Percentiles rank a stretch among this genome's conserved stretches.
Conservation (phyloP, 352 stramenopile species). For the Globisporangium takayamanum region DNA sequence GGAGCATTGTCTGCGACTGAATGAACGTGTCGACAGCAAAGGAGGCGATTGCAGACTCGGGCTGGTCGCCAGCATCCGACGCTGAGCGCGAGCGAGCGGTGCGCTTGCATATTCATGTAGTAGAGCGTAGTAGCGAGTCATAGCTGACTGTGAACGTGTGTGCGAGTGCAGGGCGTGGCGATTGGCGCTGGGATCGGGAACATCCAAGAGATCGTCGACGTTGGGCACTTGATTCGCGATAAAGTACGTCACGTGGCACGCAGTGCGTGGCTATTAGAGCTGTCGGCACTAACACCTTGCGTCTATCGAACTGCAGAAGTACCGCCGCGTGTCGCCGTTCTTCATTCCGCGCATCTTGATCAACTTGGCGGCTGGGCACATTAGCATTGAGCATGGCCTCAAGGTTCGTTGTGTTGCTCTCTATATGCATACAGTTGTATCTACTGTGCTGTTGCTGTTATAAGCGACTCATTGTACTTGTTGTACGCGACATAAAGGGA, state of each 20-base stretch:
- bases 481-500: slow-evolving; percentile 37
- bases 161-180: slow-evolving; percentile 53
- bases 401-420: slow-evolving; percentile 34
- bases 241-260: slow-evolving; percentile 29
- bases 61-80: slow-evolving; percentile 55
- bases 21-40: slow-evolving; percentile 30
- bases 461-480: not conserved
- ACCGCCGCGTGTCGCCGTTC: slow-evolving; percentile 88
- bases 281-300: not conserved
- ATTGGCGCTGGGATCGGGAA: slow-evolving; percentile 85
- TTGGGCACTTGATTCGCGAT: slow-evolving; percentile 50
- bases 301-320: slow-evolving; percentile 41
- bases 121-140: not conserved
- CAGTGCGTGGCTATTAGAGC: not conserved
- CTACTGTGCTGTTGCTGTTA: not conserved
- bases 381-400: slow-evolving; percentile 88
- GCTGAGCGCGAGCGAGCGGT: slow-evolving; percentile 63
- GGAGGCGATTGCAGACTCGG: slow-evolving; percentile 76
- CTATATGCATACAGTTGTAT: not conserved
- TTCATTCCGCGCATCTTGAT: slow-evolving; percentile 93
- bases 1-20: not conserved
- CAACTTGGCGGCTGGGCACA: slow-evolving; percentile 90
- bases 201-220: slow-evolving; percentile 80
- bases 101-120: not conserved
- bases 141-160: not conserved